Conservation (phyloP, 176 grass and related monocot species). For the Hyparrhenia diplandra region DNA sequence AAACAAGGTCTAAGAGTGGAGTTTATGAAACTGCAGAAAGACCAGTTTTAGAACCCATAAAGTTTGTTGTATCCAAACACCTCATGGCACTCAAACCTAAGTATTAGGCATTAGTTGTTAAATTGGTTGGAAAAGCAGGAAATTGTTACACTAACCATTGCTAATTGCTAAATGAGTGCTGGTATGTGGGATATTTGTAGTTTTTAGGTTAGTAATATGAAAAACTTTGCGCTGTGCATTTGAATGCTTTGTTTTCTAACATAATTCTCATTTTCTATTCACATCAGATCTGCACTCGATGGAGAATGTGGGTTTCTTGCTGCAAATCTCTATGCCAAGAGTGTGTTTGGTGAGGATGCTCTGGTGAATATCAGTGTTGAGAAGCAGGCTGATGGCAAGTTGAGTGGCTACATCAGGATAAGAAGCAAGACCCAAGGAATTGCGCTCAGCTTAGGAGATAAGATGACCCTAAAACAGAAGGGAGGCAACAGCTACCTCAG, state of each 20-base stretch:
- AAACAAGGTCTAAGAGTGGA: too few relatives aligned
- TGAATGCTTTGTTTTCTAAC: neutral
- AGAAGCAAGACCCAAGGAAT: constrained; percentile 77
- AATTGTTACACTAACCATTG: neutral
- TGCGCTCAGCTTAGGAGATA: constrained; percentile 63
- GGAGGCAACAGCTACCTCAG: constrained; percentile 17
- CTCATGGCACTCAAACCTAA: too few relatives aligned
- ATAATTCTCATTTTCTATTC: neutral
- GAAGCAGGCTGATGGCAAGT: constrained; percentile 61
- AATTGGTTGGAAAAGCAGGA: neutral
- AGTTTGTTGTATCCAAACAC: too few relatives aligned
- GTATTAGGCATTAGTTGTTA: too few relatives aligned
- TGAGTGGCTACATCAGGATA: constrained; percentile 67
- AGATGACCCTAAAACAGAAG: constrained; percentile 80
- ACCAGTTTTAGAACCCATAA: too few relatives aligned
- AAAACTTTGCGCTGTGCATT: neutral
- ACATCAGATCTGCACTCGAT: constrained; percentile 47
- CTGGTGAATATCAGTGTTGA: constrained; percentile 67
- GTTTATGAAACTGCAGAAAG: too few relatives aligned
- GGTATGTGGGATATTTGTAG: neutral
- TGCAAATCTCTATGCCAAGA: constrained; percentile 71
- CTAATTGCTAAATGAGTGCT: neutral
- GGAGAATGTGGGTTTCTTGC: constrained; percentile 61
- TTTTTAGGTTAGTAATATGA: neutral
- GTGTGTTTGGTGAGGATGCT: constrained; percentile 62